These are phyloP conservation scores for Alternaria metachromatica DNA, from an alignment of 2,329 filamentous ascomycete genomes.

Conservation along the genomic window DNA sequence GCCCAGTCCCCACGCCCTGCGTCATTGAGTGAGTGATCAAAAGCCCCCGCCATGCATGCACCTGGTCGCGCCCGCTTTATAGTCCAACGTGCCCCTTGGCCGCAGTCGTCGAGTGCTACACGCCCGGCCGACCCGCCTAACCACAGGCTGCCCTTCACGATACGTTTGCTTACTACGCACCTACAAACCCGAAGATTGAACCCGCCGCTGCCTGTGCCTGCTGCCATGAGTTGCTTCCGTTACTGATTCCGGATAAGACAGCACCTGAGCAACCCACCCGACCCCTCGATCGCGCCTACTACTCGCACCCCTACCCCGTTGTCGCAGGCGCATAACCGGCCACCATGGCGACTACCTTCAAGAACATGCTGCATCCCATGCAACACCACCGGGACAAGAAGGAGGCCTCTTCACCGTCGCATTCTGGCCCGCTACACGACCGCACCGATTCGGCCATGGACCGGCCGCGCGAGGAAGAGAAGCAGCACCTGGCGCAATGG, in stretches of 20 bases:
- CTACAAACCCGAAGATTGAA: slow-evolving; percentile 13
- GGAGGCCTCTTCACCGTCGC: slow-evolving; percentile 20
- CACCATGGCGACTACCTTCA: slow-evolving; percentile 47
- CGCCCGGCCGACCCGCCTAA: slow-evolving; percentile 26
- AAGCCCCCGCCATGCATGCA: slow-evolving; percentile 32
- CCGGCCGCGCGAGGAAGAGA: slow-evolving; percentile 55
- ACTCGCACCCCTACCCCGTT: slow-evolving; percentile 8
- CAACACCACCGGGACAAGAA: slow-evolving; percentile 41
- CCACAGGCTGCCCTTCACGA: slow-evolving; percentile 18
- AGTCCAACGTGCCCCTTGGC: slow-evolving; percentile 15
- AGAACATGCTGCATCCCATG: slow-evolving; percentile 47
- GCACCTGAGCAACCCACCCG: slow-evolving; percentile 2
- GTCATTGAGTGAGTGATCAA: slow-evolving; percentile 28
- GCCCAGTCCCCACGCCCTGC: slow-evolving; percentile 31
- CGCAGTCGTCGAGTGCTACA: slow-evolving; percentile 32
- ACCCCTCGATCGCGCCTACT: slow-evolving; percentile 12
- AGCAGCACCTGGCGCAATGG: slow-evolving; percentile 55
- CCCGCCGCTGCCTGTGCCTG: slow-evolving; percentile 17
- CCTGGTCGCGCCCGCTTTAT: slow-evolving; percentile 13
- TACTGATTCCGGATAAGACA: slow-evolving; percentile 11
- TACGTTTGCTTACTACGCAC: slow-evolving; percentile 1
- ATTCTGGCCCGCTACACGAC: slow-evolving; percentile 37
- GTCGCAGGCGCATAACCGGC: slow-evolving; percentile 14
- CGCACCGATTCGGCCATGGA: slow-evolving; percentile 46
- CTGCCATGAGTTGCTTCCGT: slow-evolving; percentile 17